Conservation (phyloP, 495 filamentous ascomycete genomes). For the Aspergillus sclerotioniger region DNA sequence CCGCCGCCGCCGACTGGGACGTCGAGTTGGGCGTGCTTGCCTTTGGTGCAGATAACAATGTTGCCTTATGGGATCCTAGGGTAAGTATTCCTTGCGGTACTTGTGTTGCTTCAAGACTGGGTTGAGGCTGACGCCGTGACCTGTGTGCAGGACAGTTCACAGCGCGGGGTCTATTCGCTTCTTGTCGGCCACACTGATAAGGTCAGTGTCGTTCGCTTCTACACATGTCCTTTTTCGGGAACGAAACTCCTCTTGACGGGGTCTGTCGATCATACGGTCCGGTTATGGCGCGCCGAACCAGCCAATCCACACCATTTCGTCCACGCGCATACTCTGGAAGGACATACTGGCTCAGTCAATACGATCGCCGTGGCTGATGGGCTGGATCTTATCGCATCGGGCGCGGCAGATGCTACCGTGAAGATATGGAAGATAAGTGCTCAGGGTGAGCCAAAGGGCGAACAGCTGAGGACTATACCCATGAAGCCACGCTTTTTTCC, state of each 20-base stretch:
- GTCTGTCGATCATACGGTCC: conserved; percentile 75
- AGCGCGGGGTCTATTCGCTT: conserved; percentile 61
- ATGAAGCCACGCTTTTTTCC: conserved; percentile 79
- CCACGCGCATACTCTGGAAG: conserved; percentile 50
- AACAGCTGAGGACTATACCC: conserved; percentile 66
- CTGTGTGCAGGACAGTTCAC: conserved; percentile 42
- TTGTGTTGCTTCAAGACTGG: neutral
- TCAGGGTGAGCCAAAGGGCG: conserved; percentile 32
- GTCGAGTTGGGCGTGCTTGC: conserved; percentile 67
- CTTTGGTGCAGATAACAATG: conserved; percentile 83
- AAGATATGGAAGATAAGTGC: conserved; percentile 67
- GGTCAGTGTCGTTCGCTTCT: conserved; percentile 83
- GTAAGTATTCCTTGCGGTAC: conserved; percentile 49
- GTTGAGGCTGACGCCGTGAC: conserved; percentile 12
- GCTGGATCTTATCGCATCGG: conserved; percentile 62
- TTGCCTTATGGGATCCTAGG: conserved; percentile 83
- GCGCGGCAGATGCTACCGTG: conserved; percentile 78
- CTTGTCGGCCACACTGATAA: conserved; percentile 78
- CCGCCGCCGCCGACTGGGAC: conserved; percentile 89
- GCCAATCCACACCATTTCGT: conserved; percentile 30
- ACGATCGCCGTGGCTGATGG: conserved; percentile 61
- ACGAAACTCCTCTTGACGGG: conserved; percentile 68
- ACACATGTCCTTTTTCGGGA: conserved; percentile 49
- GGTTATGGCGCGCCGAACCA: conserved; percentile 59
- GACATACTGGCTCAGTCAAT: conserved; percentile 76